These are phyloP conservation scores for Striga hermonthica DNA, from an alignment of 305 asterid species.

Conservation along the genomic window DNA sequence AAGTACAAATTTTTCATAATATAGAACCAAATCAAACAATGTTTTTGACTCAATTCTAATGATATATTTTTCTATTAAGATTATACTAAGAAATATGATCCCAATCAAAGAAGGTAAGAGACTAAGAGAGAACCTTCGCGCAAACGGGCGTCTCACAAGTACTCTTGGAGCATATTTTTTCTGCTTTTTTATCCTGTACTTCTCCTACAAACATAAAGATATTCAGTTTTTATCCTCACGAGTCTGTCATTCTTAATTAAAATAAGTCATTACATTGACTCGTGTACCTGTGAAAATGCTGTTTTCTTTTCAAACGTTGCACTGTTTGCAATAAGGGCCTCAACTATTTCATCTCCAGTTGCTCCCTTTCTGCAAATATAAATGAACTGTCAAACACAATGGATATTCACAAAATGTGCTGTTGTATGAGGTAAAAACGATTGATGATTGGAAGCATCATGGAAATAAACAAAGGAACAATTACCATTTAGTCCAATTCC, in stretches of 20 bases:
- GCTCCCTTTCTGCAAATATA: slow-evolving; percentile 61
- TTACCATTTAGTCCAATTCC: too few relatives aligned
- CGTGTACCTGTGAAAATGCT: slow-evolving; percentile 75
- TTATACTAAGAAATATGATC: slow-evolving; percentile 9
- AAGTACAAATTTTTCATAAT: background rate
- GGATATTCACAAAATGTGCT: slow-evolving; percentile 6
- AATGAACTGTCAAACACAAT: slow-evolving; percentile 18
- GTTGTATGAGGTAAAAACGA: background rate
- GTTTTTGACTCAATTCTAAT: background rate
- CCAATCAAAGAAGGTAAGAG: slow-evolving; percentile 13
- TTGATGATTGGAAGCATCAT: background rate
- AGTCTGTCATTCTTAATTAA: background rate
- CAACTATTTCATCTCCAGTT: slow-evolving; percentile 74
- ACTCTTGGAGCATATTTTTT: slow-evolving; percentile 92
- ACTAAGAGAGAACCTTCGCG: slow-evolving; percentile 59
- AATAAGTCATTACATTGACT: slow-evolving; percentile 1
- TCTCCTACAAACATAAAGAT: slow-evolving; percentile 56
- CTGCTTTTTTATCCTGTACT: slow-evolving; percentile 84
- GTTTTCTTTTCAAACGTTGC: slow-evolving; percentile 92
- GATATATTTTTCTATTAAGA: background rate
- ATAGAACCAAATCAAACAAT: background rate
- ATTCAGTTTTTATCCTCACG: slow-evolving; percentile 29
- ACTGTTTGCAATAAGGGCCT: slow-evolving; percentile 86
- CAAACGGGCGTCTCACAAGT: slow-evolving; percentile 77
- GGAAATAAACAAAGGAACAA: too few relatives aligned